Base-by-base conservation (phyloP, 805 yeast genomes). In the Zygoascus flipseniorum region DNA sequence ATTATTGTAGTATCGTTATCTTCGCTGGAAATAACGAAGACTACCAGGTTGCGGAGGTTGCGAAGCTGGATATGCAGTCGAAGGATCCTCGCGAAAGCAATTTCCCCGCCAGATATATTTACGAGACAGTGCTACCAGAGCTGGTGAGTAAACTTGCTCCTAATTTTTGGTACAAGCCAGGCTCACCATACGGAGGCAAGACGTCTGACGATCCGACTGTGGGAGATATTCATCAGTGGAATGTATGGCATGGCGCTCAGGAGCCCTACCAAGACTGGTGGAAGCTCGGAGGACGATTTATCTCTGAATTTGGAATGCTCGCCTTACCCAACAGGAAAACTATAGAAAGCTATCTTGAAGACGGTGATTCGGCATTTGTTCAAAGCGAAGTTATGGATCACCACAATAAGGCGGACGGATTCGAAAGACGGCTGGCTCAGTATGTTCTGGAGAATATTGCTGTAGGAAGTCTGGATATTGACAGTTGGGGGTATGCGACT, bases 171-270 rank as follows among this genome's bases (percentile, higher is more conserved):
- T 76, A 76, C 57, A 76, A 73, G 50, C 72, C 70, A 14, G 80
- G 82, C 1, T 73, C 77, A 1, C 82, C 82, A 0, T 76, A 71
- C 69, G 75, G 79, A 20, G 76, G 79, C 5, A 56, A 58, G 8
- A 54, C 55, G 5, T 60, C 75, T 10, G 54, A 63, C 8, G 77
- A 73, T 55, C 62, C 68, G 4, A 70, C 74, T 1, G 62, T 69
- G n/a, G 82, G 82, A 1, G 82, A 78, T 58, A 65, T 75, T 4
- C 82, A 78, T 57, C 80, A 77, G 55, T 78, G 82, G 82, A 76
- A 76, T 56, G 78, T 78, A 8, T 78, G 81, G 81, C 82, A 78
- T 57, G 82, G 81, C 1, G 61, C 68, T 26, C 78, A 76, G 60
- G 74, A 72, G 52, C 70, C 68, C 54, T 77, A 77, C 58, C 82